phyloP scores from a whole-genome alignment of 371 early-diverging fungal genomes.

The Mortierella sp. region DNA sequence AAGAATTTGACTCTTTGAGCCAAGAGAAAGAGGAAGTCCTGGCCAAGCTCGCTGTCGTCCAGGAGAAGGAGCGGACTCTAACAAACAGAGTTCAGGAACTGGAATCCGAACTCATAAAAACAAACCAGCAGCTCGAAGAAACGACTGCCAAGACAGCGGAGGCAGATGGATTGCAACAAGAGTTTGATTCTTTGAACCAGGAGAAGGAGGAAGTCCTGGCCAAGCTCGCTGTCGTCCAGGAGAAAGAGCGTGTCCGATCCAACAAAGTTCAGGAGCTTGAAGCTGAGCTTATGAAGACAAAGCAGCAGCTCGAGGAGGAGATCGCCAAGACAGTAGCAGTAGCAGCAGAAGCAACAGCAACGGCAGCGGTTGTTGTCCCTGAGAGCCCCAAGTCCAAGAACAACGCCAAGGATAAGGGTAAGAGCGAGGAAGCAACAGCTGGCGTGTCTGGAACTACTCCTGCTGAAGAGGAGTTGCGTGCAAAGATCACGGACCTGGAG shows the following conservation, averaged over 20 bases:
- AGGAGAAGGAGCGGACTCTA: conserved; percentile 29
- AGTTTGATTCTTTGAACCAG: conserved; percentile 11
- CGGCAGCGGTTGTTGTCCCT: neutral
- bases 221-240: conserved; percentile 45
- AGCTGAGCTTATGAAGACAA: conserved; percentile 22
- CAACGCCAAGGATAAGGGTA: conserved; percentile 1
- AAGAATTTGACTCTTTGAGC: conserved; percentile 15
- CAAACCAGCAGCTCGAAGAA: conserved; percentile 23
- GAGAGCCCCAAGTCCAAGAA: neutral
- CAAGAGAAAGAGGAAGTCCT: conserved; percentile 46
- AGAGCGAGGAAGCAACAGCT: neutral
- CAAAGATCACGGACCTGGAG: conserved; percentile 33
- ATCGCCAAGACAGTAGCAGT: conserved; percentile 7
- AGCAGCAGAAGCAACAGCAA: neutral
- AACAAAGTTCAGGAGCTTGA: conserved; percentile 20
- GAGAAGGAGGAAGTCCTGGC: conserved; percentile 49
- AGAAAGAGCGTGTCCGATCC: conserved; percentile 18
- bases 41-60: conserved; percentile 44
- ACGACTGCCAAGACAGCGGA: conserved; percentile 12
- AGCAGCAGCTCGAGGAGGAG: conserved; percentile 27
- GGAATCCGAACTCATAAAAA: conserved; percentile 28
- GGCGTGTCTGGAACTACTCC: neutral
- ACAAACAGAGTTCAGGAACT: conserved; percentile 10
- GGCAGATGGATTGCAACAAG: conserved; percentile 24
- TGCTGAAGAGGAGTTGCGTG: conserved; percentile 21